phyloP scores from a whole-genome alignment of 345 rosid species.

The Gossypium thurberi region DNA sequence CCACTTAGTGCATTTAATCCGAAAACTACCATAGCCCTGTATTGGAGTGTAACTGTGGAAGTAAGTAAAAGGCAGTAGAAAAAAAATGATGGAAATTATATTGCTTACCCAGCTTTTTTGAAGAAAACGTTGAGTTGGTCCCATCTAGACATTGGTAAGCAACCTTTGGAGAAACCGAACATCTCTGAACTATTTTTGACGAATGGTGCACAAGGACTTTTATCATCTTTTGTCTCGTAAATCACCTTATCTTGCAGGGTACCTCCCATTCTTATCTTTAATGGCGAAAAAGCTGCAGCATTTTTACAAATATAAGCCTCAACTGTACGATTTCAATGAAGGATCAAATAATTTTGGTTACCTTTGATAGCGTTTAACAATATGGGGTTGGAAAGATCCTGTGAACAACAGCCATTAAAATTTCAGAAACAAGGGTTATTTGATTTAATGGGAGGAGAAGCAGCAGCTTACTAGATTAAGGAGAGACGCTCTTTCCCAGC shows the following conservation, averaged over 20 bases:
- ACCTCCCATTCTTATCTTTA: constrained; percentile 69
- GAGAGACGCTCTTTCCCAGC: constrained; percentile 84
- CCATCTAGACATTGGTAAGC: neutral
- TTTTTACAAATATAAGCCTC: neutral
- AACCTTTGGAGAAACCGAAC: constrained; percentile 41
- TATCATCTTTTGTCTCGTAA: constrained; percentile 33
- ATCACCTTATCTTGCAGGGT: constrained; percentile 58
- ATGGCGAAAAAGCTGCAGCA: constrained; percentile 55
- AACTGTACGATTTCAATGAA: neutral
- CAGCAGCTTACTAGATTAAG: constrained; percentile 61
- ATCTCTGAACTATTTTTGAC: constrained; percentile 27
- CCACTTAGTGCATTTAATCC: neutral
- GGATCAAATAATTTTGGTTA: constrained; percentile 14
- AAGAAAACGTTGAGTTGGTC: neutral
- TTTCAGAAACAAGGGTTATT: neutral
- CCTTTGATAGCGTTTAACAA: constrained; percentile 54
- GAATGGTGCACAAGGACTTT: constrained; percentile 34
- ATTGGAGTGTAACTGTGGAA: neutral
- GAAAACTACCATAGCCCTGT: neutral
- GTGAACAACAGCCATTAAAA: constrained; percentile 17
- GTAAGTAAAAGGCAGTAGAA: neutral
- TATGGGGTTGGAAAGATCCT: constrained; percentile 48
- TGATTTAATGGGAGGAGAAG: no score
- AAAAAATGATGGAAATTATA: neutral
- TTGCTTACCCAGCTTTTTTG: neutral